phyloP scores from a whole-genome alignment of 305 asterid genomes.

The Plantago rigida region DNA sequence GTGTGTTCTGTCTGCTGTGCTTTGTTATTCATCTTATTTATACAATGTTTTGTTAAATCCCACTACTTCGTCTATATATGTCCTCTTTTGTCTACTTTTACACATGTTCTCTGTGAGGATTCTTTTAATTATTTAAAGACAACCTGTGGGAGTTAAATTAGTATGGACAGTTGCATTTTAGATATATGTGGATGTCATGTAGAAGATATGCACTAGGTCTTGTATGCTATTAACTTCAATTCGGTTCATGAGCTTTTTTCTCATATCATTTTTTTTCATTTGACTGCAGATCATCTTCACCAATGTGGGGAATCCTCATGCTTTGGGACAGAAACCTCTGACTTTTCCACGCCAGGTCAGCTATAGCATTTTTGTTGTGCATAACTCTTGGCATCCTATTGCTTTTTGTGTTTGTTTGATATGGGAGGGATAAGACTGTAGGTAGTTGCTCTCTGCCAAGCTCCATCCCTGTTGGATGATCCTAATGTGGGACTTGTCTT shows the following conservation, averaged over 20 bases:
- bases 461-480: conserved; percentile 90
- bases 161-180: no score
- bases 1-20: no score
- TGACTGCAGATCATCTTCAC: conserved; percentile 73
- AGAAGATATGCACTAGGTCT: not conserved
- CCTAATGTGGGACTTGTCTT: conserved; percentile 84
- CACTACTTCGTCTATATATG: no score
- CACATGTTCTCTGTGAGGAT: no score
- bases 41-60: no score
- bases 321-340: conserved; percentile 88
- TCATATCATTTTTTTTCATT: conserved; percentile 6
- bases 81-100: not conserved
- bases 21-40: no score
- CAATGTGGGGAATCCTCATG: conserved; percentile 93
- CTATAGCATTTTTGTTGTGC: not conserved
- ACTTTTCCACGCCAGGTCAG: conserved; percentile 89
- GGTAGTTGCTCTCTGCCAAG: conserved; percentile 99
- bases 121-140: no score
- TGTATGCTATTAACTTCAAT: not conserved
- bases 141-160: no score
- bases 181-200: not conserved
- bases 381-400: conserved; percentile 1
- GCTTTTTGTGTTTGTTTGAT: not conserved
- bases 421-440: conserved; percentile 21
- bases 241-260: not conserved